Base-by-base conservation (phyloP, 2,329 filamentous ascomycete species). In the Fonsecaea monophora region DNA sequence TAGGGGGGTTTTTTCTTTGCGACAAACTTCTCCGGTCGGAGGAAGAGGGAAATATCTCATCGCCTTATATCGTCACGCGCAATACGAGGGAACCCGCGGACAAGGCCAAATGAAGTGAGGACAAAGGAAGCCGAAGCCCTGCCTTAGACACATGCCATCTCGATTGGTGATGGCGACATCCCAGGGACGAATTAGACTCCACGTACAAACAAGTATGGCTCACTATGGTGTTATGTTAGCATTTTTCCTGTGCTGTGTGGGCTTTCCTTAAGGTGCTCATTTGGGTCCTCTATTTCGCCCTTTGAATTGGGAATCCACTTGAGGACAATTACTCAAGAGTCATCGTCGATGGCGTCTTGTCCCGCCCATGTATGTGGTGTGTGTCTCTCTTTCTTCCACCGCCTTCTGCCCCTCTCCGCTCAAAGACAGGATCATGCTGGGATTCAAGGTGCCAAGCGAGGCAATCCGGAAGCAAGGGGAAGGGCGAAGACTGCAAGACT, bases 91-190 rank as follows among this genome's bases (percentile, higher is more conserved):
- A 8, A 53, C 53, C 25, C 21, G 59, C 48, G 42, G 18, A 61
- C 45, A 53, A 40, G 59, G 45, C 59, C 34, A 18, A 30, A 61
- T 25, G 25, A 9, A 61, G 10, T 61, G 59, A 61, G 59, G 59
- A 61, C 59, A 61, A 61, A 61, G 59, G 45, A 50, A 53, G 42
- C 25, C 25, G 25, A 25, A 25, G 25, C 25, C 45, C 37, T 61
- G 35, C 32, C 57, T 55, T 50, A 54, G 50, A 64, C 67, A 68
- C 64, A 66, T 68, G 67, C 63, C 50, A 68, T 68, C 59, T 64
- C 38, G 25, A 68, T 64, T 66, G 64, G 67, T 58, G 48, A 68
- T 68, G 53, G 67, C 67, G 67, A 66, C 67, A 68, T 68, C 53
- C 35, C 18, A 32, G 40, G 34, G n/a, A 32, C 57, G 53, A 50